Percentiles rank a stretch among this genome's conserved stretches.
These are phyloP conservation scores for Carex myosuroides DNA, from an alignment of 176 grass and related monocot genomes.

Conservation along the genomic window DNA sequence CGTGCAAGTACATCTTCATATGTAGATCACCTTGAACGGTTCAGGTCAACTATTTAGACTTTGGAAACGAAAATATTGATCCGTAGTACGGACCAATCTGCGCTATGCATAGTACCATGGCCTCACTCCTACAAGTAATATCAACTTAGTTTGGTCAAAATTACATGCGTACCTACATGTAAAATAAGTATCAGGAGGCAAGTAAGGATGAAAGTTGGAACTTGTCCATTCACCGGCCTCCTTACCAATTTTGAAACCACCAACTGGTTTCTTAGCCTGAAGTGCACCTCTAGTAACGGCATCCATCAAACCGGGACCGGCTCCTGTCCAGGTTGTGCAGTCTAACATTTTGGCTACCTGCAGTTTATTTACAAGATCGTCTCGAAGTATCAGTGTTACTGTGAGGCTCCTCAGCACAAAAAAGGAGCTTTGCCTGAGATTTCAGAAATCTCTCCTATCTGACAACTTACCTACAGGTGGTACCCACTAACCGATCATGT, in stretches of 20 bases:
- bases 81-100: no score
- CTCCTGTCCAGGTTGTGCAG: slow-evolving; percentile 84
- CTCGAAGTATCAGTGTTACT: neutral
- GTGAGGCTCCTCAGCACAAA: neutral
- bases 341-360: slow-evolving; percentile 56
- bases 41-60: no score
- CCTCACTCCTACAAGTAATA: no score
- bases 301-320: slow-evolving; percentile 80
- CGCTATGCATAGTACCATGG: no score
- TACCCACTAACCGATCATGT: neutral
- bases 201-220: slow-evolving; percentile 68
- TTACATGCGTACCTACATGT: slow-evolving; percentile 62
- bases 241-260: slow-evolving; percentile 71
- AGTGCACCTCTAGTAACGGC: slow-evolving; percentile 57
- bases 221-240: slow-evolving; percentile 78
- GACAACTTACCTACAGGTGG: neutral
- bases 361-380: neutral
- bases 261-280: slow-evolving; percentile 46
- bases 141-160: neutral
- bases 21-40: no score
- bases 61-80: no score
- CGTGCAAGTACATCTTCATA: no score
- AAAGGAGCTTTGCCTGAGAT: neutral
- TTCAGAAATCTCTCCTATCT: neutral
- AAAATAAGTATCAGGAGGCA: slow-evolving; percentile 50